A percentile compares a stretch with the other conserved stretches of the same genome.
These are phyloP conservation scores for Phytophthora sansomeana DNA, from an alignment of 352 stramenopile species.

Conservation along the genomic window DNA sequence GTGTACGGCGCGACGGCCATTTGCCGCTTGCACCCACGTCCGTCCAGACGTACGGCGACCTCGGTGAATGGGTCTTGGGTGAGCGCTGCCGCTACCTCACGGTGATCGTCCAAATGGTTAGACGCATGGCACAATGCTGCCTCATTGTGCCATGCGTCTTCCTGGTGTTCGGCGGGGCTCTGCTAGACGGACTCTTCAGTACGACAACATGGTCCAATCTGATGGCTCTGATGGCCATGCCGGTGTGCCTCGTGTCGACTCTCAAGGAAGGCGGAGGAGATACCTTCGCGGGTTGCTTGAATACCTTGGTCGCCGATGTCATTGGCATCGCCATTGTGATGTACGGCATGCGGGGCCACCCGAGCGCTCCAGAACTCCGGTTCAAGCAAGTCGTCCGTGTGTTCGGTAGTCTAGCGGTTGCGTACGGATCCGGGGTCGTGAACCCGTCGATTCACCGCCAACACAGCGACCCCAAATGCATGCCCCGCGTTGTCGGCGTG, in stretches of 20 bases:
- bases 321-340: constrained; percentile 50
- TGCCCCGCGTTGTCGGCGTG: constrained; percentile 56
- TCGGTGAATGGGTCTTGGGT: constrained; percentile 63
- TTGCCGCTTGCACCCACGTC: constrained; percentile 49
- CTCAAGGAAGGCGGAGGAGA: constrained; percentile 54
- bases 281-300: constrained; percentile 50
- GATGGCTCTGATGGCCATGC: constrained; percentile 46
- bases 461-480: constrained; percentile 56
- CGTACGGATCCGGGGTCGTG: constrained; percentile 57
- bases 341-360: constrained; percentile 49
- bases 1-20: constrained; percentile 45
- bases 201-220: constrained; percentile 53
- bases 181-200: constrained; percentile 51
- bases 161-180: constrained; percentile 50
- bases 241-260: constrained; percentile 59
- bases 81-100: constrained; percentile 47
- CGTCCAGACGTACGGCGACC: constrained; percentile 62
- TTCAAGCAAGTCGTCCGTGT: constrained; percentile 54
- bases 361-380: constrained; percentile 37
- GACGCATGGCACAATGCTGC: too few relatives aligned
- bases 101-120: constrained; percentile 46
- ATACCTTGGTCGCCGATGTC: constrained; percentile 53
- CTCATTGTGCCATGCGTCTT: constrained; percentile 55
- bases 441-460: constrained; percentile 56
- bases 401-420: constrained; percentile 67